Percentiles rank a stretch among this genome's conserved stretches.
Evolutionary conservation across 1,284 basidiomycete genomes (phyloP).

Genomic region (Schizopora paradoxa): DNA sequence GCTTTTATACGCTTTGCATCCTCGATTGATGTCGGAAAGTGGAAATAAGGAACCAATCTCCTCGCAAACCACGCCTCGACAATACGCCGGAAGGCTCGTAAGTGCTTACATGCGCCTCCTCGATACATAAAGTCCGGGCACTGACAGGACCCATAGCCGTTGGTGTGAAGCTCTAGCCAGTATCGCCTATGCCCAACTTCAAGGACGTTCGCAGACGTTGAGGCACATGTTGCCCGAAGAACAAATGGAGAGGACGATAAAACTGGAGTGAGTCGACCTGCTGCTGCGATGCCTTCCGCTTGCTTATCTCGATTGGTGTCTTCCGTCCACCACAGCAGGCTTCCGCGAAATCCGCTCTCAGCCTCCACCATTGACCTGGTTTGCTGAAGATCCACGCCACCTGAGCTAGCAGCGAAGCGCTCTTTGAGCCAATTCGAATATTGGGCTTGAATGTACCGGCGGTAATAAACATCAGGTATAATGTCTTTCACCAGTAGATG

Average conservation of each 20-base stretch:
- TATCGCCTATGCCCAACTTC: conserved; percentile 2
- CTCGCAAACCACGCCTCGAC: too few species aligned
- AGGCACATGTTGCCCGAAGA: too few species aligned
- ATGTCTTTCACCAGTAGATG: conserved; percentile 23
- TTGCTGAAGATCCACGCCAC: too few species aligned
- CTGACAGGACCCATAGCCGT: conserved; percentile 20
- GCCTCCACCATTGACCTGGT: too few species aligned
- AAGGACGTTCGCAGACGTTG: background rate
- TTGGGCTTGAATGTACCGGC: conserved; percentile 9
- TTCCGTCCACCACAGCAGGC: background rate
- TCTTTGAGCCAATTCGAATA: background rate
- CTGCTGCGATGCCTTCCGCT: background rate
- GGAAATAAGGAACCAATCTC: too few species aligned
- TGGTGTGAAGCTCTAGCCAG: conserved; percentile 8
- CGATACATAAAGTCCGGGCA: conserved; percentile 25
- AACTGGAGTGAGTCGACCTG: background rate
- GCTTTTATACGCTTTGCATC: too few species aligned
- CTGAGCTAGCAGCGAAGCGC: too few species aligned
- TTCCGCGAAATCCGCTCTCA: background rate
- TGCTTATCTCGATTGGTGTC: background rate
- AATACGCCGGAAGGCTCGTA: too few species aligned
- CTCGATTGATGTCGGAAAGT: too few species aligned
- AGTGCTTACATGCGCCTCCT: conserved; percentile 29
- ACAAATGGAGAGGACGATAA: background rate
- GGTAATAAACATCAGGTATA: conserved; percentile 23